Conservation (phyloP, 1,284 basidiomycete species). For the Rhodotorula sp. region DNA sequence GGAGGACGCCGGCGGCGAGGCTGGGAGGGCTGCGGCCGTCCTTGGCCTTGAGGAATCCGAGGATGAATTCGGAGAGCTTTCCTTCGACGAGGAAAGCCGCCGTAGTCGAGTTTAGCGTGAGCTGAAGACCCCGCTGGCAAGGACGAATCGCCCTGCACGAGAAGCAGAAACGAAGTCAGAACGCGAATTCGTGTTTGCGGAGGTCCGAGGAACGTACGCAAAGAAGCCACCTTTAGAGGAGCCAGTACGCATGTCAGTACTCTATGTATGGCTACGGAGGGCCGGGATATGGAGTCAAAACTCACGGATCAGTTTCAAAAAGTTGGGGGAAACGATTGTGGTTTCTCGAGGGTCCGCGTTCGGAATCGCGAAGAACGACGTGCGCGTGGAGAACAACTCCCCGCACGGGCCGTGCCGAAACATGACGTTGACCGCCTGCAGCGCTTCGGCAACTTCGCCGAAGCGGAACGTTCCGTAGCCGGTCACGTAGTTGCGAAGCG, state of each 20-base stretch:
- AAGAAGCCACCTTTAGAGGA: constrained; percentile 17
- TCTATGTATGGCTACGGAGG: not conserved
- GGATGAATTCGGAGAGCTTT: not conserved
- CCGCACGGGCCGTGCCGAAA: constrained; percentile 14
- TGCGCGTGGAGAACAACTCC: constrained; percentile 1
- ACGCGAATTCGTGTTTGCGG: not conserved
- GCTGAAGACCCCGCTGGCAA: not conserved
- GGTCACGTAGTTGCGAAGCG: constrained; percentile 8
- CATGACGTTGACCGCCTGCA: constrained; percentile 26
- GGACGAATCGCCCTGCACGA: constrained; percentile 5
- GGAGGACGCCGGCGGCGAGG: not conserved
- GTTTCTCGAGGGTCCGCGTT: not conserved
- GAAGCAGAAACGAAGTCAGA: not conserved
- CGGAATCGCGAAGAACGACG: constrained; percentile 5
- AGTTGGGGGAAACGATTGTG: not conserved
- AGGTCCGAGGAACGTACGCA: not conserved
- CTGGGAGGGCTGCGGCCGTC: not conserved
- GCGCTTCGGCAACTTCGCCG: constrained; percentile 7
- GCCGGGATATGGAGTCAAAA: too few relatives aligned
- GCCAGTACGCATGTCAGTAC: not conserved
- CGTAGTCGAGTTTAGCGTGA: constrained; percentile 27
- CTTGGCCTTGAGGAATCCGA: not conserved
- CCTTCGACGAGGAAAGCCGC: constrained; percentile 20
- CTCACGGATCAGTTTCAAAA: not conserved
- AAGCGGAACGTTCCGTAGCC: not conserved